These are phyloP conservation scores for Camelina laxa DNA, from an alignment of 345 rosid genomes.

Conservation along the genomic window DNA sequence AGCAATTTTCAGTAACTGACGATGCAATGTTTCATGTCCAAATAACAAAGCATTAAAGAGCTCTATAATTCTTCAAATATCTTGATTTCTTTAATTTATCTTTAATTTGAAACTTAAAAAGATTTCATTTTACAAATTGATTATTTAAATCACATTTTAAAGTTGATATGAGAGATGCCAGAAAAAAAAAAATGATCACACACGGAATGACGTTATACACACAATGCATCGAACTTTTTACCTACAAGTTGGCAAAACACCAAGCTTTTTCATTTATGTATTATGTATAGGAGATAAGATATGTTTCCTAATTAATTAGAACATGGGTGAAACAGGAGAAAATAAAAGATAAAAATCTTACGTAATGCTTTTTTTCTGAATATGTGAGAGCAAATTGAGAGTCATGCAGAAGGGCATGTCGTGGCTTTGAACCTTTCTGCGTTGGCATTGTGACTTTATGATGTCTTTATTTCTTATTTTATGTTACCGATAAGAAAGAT, in stretches of 20 bases:
- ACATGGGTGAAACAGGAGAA: slow-evolving; percentile 21
- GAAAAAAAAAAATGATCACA: slow-evolving; percentile 17
- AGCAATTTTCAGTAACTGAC: slow-evolving; percentile 13
- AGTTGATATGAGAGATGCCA: slow-evolving; percentile 8
- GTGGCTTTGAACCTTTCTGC: slow-evolving; percentile 43
- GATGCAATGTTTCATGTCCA: slow-evolving; percentile 22
- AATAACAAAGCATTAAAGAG: not conserved
- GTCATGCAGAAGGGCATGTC: slow-evolving; percentile 39
- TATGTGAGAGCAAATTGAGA: slow-evolving; percentile 31
- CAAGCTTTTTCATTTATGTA: not conserved
- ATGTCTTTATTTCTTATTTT: slow-evolving; percentile 28
- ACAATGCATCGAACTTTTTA: slow-evolving; percentile 18
- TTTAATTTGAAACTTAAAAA: not conserved
- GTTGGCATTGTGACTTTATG: slow-evolving; percentile 40
- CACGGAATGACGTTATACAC: slow-evolving; percentile 22
- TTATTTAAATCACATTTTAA: not conserved
- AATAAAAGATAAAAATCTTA: slow-evolving; percentile 23
- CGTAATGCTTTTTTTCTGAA: slow-evolving; percentile 24
- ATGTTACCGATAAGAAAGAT: slow-evolving; percentile 42
- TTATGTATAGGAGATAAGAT: slow-evolving; percentile 20
- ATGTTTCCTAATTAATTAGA: slow-evolving; percentile 29
- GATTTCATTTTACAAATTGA: not conserved
- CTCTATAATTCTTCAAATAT: not conserved
- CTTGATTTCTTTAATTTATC: not conserved
- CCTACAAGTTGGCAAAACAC: slow-evolving; percentile 36